These are phyloP conservation scores for Colletotrichum eleusines DNA, from an alignment of 2,329 filamentous ascomycete species.

Conservation along the genomic window DNA sequence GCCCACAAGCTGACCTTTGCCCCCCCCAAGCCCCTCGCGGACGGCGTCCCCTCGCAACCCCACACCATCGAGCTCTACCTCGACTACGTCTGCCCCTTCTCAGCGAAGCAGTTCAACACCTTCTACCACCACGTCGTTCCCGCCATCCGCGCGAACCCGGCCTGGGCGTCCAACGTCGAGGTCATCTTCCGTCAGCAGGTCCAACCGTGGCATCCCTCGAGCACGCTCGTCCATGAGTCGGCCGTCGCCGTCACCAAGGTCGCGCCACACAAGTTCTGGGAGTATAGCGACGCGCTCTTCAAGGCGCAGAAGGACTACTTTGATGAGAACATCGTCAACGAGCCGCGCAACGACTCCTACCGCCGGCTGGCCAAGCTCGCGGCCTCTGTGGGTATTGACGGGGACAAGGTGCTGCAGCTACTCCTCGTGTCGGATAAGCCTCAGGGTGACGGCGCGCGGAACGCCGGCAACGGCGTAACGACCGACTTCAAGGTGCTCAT, in stretches of 20 bases:
- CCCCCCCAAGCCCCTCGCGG: slow-evolving; percentile 48
- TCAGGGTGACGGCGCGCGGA: slow-evolving; percentile 75
- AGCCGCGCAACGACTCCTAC: slow-evolving; percentile 88
- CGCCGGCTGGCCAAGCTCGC: slow-evolving; percentile 82
- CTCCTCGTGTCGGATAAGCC: slow-evolving; percentile 78
- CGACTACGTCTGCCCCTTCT: slow-evolving; percentile 89
- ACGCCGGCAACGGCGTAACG: slow-evolving; percentile 85
- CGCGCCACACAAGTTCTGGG: slow-evolving; percentile 80
- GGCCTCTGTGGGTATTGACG: slow-evolving; percentile 74
- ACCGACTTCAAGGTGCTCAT: slow-evolving; percentile 86
- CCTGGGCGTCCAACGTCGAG: slow-evolving; percentile 68
- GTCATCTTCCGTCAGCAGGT: slow-evolving; percentile 92
- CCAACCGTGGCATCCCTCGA: slow-evolving; percentile 95
- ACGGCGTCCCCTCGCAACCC: slow-evolving; percentile 56
- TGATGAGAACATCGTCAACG: slow-evolving; percentile 85
- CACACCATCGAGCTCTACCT: slow-evolving; percentile 78
- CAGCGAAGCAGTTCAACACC: slow-evolving; percentile 79
- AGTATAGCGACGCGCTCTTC: slow-evolving; percentile 77
- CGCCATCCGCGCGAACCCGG: slow-evolving; percentile 71
- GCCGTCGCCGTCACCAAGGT: slow-evolving; percentile 82
- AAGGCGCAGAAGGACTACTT: slow-evolving; percentile 81
- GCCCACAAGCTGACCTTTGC: slow-evolving; percentile 74
- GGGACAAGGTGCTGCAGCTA: slow-evolving; percentile 75
- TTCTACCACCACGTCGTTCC: slow-evolving; percentile 76
- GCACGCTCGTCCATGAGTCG: slow-evolving; percentile 84